Evolutionary conservation across 768 basidiomycete genomes (phyloP).

Genomic region (Psilocybe sp.): DNA sequence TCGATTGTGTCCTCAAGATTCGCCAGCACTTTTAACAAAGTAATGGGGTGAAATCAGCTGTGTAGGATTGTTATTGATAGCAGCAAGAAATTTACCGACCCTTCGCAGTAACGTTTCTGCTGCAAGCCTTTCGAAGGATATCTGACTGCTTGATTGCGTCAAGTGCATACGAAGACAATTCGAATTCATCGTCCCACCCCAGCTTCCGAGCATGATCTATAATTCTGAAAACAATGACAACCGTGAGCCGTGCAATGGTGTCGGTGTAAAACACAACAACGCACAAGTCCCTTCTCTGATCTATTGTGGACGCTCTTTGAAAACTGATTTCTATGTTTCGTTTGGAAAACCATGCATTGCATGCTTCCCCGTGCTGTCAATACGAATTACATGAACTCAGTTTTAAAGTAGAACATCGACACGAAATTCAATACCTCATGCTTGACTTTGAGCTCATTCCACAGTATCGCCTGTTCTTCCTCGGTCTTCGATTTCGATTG

Average conservation of each 20-base stretch:
- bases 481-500: no score
- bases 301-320: background rate
- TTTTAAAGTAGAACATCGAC: no score
- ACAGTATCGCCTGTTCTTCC: no score
- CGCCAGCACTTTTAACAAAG: background rate
- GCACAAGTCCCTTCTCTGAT: slow-evolving; percentile 1
- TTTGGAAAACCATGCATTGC: background rate
- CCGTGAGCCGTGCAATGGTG: background rate
- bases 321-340: background rate
- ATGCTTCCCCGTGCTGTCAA: slow-evolving; percentile 1
- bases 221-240: slow-evolving; percentile 1
- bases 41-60: background rate
- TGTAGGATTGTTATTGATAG: background rate
- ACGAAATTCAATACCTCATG: no score
- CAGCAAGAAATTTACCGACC: background rate
- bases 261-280: background rate
- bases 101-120: slow-evolving; percentile 8
- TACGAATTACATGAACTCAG: no score
- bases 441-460: no score
- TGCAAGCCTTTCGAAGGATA: slow-evolving; percentile 2
- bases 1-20: background rate
- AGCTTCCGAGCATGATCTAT: slow-evolving; percentile 2
- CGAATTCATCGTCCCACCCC: slow-evolving; percentile 11
- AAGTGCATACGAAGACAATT: background rate
- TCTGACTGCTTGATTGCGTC: background rate